A percentile compares a stretch with the other conserved stretches of the same genome.
Conservation (phyloP, 192 early-diverging fungal species). For the Backusella australiensis region DNA sequence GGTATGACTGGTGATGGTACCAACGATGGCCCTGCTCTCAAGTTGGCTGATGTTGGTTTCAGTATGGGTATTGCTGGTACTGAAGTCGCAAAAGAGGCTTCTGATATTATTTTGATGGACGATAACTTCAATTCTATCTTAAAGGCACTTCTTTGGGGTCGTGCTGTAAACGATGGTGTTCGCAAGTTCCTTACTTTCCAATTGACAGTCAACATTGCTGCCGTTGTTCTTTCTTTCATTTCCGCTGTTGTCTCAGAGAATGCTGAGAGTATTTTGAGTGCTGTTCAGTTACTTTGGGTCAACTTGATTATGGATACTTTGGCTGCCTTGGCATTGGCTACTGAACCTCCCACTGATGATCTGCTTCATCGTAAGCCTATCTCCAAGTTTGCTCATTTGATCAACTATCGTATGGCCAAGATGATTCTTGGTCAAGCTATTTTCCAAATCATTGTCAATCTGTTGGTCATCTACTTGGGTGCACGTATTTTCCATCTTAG, state of each 20-base stretch:
- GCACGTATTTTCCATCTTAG: slow-evolving; percentile 59
- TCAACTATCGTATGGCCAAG: slow-evolving; percentile 87
- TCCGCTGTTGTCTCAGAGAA: slow-evolving; percentile 62
- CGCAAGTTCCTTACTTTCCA: slow-evolving; percentile 89
- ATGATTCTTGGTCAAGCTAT: slow-evolving; percentile 87
- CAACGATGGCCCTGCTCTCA: slow-evolving; percentile 85
- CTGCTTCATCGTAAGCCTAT: slow-evolving; percentile 80
- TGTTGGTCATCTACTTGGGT: slow-evolving; percentile 57
- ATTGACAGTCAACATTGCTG: slow-evolving; percentile 80
- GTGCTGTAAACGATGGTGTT: slow-evolving; percentile 78
- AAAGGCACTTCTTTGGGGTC: slow-evolving; percentile 77
- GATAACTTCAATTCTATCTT: slow-evolving; percentile 86
- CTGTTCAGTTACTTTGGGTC: slow-evolving; percentile 92
- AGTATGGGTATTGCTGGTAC: slow-evolving; percentile 91
- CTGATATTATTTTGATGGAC: slow-evolving; percentile 84
- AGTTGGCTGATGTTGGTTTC: slow-evolving; percentile 89
- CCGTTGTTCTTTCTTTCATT: slow-evolving; percentile 69
- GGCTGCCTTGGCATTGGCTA: slow-evolving; percentile 86
- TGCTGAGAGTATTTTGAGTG: slow-evolving; percentile 74
- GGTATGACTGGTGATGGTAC: slow-evolving; percentile 84
- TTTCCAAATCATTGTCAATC: slow-evolving; percentile 83
- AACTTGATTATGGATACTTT: slow-evolving; percentile 95
- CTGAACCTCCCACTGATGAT: slow-evolving; percentile 84
- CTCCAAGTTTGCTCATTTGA: slow-evolving; percentile 70
- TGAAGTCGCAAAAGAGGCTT: slow-evolving; percentile 81